Conservation (phyloP, 1,139 yeast species). For the Geotrichum fermentans region DNA sequence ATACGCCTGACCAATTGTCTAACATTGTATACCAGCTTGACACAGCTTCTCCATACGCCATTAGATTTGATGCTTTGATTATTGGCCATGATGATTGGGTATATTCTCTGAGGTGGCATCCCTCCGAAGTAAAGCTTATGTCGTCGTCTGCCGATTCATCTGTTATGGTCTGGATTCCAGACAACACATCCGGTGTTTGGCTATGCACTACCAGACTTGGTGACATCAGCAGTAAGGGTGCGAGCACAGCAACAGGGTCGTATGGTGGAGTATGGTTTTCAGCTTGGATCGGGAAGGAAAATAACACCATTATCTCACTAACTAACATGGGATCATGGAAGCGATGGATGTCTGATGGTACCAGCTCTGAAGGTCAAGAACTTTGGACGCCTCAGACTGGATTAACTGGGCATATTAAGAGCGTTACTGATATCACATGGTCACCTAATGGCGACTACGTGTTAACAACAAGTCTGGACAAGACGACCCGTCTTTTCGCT, state of each 20-base stretch:
- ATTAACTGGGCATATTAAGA: slow-evolving; percentile 69
- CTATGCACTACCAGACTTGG: slow-evolving; percentile 76
- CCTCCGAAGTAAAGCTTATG: slow-evolving; percentile 46
- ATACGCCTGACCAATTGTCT: slow-evolving; percentile 22
- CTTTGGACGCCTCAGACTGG: slow-evolving; percentile 57
- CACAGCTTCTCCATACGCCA: slow-evolving; percentile 42
- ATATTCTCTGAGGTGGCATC: slow-evolving; percentile 78
- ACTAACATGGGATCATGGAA: slow-evolving; percentile 85
- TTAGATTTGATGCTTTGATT: slow-evolving; percentile 84
- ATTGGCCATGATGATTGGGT: slow-evolving; percentile 99
- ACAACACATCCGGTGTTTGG: slow-evolving; percentile 85
- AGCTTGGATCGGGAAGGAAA: slow-evolving; percentile 58
- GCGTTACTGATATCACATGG: slow-evolving; percentile 82
- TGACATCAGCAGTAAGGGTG: slow-evolving; percentile 90
- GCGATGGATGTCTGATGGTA: slow-evolving; percentile 45
- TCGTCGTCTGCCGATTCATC: slow-evolving; percentile 94
- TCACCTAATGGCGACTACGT: slow-evolving; percentile 61
- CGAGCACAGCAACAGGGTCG: slow-evolving; percentile 96
- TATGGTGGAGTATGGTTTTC: slow-evolving; percentile 97
- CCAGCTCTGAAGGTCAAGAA: slow-evolving; percentile 5
- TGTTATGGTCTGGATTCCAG: slow-evolving; percentile 94
- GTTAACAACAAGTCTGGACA: slow-evolving; percentile 79
- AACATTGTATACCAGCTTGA: slow-evolving; percentile 32
- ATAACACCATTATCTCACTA: slow-evolving; percentile 67
- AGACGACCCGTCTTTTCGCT: slow-evolving; percentile 82